Conservation (phyloP, 2,329 filamentous ascomycete genomes). For the Xylaria multiplex region DNA sequence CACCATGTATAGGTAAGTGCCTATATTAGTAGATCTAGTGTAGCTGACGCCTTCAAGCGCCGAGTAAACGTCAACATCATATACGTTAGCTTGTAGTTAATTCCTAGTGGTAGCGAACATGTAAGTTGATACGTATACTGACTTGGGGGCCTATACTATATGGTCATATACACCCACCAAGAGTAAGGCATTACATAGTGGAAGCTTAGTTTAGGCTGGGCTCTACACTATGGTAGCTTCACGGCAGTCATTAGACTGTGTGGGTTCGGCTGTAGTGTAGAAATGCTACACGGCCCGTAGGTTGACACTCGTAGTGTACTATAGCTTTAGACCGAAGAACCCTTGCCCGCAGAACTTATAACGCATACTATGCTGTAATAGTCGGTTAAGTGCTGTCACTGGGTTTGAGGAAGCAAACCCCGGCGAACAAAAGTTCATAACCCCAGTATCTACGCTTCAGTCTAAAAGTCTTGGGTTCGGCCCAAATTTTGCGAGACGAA, state of each 20-base stretch:
- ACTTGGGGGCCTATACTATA: not conserved
- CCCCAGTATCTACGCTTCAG: conserved; percentile 11
- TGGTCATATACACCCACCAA: too few relatives aligned
- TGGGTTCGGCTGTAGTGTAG: not conserved
- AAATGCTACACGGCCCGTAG: conserved; percentile 4
- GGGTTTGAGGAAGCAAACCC: conserved; percentile 16
- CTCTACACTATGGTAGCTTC: not conserved
- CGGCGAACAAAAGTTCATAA: conserved; percentile 4
- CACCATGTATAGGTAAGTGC: not conserved
- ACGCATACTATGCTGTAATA: conserved; percentile 18
- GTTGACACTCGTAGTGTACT: too few relatives aligned
- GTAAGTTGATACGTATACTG: not conserved
- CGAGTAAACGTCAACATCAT: not conserved
- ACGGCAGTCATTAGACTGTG: not conserved
- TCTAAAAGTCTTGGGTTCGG: conserved; percentile 1
- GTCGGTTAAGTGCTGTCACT: conserved; percentile 5
- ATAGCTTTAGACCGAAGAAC: conserved; percentile 2
- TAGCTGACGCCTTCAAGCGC: too few relatives aligned
- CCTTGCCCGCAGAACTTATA: conserved; percentile 5
- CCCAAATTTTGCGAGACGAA: conserved; percentile 14
- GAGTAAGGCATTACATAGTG: too few relatives aligned
- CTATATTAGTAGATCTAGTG: not conserved
- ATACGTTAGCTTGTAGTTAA: not conserved
- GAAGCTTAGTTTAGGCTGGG: too few relatives aligned
- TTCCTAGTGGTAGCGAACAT: too few relatives aligned